These are phyloP conservation scores for Dichomitus squalens DNA, from an alignment of 1,284 basidiomycete genomes.

Conservation along the genomic window DNA sequence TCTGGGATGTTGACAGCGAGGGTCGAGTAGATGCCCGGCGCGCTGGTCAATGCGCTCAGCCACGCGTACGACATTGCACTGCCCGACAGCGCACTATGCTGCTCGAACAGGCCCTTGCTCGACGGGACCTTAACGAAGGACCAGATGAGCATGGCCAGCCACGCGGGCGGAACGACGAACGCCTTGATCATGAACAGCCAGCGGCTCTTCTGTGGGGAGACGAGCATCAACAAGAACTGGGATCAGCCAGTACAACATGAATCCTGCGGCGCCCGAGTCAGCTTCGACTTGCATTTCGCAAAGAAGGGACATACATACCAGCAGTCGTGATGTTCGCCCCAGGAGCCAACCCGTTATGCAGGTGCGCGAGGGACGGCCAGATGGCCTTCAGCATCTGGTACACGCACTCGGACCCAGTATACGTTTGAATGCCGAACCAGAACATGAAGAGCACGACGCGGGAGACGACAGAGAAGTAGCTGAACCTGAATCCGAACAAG, in stretches of 20 bases:
- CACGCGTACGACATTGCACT: slow-evolving; percentile 71
- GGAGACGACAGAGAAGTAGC: slow-evolving; percentile 76
- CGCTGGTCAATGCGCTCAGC: slow-evolving; percentile 70
- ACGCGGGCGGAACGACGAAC: slow-evolving; percentile 64
- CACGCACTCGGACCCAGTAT: slow-evolving; percentile 63
- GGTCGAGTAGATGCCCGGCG: slow-evolving; percentile 66
- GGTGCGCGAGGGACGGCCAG: slow-evolving; percentile 67
- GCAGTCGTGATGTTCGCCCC: slow-evolving; percentile 65
- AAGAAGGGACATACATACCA: too few relatives aligned
- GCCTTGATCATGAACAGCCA: slow-evolving; percentile 75
- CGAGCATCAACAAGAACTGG: slow-evolving; percentile 72
- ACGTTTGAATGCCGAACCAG: slow-evolving; percentile 71
- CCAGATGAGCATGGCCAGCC: slow-evolving; percentile 77
- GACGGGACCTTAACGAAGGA: slow-evolving; percentile 67
- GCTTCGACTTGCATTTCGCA: neutral
- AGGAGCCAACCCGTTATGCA: slow-evolving; percentile 65
- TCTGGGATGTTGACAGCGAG: slow-evolving; percentile 77
- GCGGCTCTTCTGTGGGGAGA: slow-evolving; percentile 76
- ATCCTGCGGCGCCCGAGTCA: slow-evolving; percentile 36
- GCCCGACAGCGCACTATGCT: slow-evolving; percentile 50
- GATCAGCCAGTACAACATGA: slow-evolving; percentile 80
- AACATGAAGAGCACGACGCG: slow-evolving; percentile 76
- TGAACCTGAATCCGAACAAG: slow-evolving; percentile 81
- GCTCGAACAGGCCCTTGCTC: slow-evolving; percentile 48
- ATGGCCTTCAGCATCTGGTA: slow-evolving; percentile 80